phyloP scores from a whole-genome alignment of 768 basidiomycete species.

The Lactarius vividus region DNA sequence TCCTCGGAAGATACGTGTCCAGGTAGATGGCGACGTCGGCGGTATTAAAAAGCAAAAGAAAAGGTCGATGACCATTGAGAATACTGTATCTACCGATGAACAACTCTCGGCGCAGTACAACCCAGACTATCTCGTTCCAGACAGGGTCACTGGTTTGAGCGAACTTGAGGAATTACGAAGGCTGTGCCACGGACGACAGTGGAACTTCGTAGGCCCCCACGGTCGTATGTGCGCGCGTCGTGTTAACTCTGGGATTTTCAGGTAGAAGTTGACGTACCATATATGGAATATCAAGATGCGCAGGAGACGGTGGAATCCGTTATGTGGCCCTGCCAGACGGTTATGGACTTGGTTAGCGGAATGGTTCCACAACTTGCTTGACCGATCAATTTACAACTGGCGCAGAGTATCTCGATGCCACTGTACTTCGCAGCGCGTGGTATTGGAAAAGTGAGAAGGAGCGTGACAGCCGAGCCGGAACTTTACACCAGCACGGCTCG shows the following conservation, averaged over 20 bases:
- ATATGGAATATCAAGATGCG: conserved; percentile 66
- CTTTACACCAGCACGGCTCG: conserved; percentile 72
- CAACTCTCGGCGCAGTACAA: conserved; percentile 15
- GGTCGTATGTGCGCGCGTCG: conserved; percentile 5
- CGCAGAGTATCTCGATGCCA: conserved; percentile 88
- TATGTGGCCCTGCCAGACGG: conserved; percentile 77
- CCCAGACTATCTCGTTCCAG: conserved; percentile 75
- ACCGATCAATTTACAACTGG: neutral
- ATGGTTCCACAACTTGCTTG: neutral
- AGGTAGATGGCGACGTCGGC: conserved; percentile 46
- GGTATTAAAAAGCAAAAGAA: conserved; percentile 46
- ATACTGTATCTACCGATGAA: neutral
- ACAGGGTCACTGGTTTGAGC: conserved; percentile 75
- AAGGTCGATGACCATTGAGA: conserved; percentile 32
- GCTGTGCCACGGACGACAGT: conserved; percentile 74
- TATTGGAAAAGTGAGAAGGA: conserved; percentile 51
- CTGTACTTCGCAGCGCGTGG: conserved; percentile 92
- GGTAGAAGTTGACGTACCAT: conserved; percentile 87
- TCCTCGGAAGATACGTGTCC: conserved; percentile 66
- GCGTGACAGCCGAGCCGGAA: conserved; percentile 36
- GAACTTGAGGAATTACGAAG: conserved; percentile 74
- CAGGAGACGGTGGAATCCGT: conserved; percentile 57
- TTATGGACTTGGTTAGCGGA: conserved; percentile 82
- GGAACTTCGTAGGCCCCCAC: conserved; percentile 72
- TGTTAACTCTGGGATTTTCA: conserved; percentile 32